Percentiles rank a stretch among this genome's conserved stretches.
These are phyloP conservation scores for Suhomyces terraborum DNA, from an alignment of 1,139 yeast genomes.

Conservation along the genomic window DNA sequence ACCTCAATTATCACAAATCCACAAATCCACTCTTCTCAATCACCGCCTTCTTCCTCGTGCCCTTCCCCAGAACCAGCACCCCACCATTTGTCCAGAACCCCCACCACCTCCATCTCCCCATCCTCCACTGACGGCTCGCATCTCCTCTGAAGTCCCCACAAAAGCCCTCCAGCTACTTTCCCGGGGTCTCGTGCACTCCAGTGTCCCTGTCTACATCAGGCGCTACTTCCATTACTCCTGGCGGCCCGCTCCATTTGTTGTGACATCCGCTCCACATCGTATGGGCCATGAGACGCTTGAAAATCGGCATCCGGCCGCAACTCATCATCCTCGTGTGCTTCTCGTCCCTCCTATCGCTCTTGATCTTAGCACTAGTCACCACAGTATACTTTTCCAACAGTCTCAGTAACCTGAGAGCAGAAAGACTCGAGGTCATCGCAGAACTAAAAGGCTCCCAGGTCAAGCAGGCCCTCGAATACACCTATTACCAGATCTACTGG, in stretches of 20 bases:
- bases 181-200: background rate
- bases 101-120: background rate
- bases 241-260: background rate
- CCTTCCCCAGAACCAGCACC: background rate
- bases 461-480: conserved; percentile 61
- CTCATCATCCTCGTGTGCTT: conserved; percentile 76
- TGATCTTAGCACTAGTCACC: conserved; percentile 74
- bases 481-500: conserved; percentile 72
- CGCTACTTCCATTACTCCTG: no score
- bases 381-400: conserved; percentile 76
- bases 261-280: background rate
- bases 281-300: conserved; percentile 39
- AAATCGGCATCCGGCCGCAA: conserved; percentile 65
- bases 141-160: no score
- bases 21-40: background rate
- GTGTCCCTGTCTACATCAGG: conserved; percentile 1
- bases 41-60: background rate
- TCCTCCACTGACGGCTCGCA: no score
- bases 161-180: background rate
- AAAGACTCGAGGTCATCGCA: conserved; percentile 74
- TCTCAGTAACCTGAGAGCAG: conserved; percentile 63
- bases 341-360: conserved; percentile 73
- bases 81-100: background rate
- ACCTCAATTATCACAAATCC: background rate
- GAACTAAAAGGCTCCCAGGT: conserved; percentile 80